Percentiles rank a stretch among this genome's conserved stretches.
Evolutionary conservation across 495 filamentous ascomycete species (phyloP).

Genomic region (Xylaria nigripes): DNA sequence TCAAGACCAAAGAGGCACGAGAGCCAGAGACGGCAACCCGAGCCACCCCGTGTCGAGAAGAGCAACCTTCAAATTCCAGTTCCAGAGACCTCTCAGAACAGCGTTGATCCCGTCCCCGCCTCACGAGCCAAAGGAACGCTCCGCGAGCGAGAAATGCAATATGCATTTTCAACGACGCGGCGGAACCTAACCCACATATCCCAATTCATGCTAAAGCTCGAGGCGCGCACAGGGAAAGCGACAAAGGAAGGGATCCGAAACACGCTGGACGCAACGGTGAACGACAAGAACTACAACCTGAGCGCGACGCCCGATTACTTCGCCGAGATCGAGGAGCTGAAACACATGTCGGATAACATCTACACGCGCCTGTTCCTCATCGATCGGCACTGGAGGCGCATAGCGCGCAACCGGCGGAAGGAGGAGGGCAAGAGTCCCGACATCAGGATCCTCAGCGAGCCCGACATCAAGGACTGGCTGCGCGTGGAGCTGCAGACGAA

Average conservation of each 20-base stretch:
- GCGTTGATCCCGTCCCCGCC: neutral
- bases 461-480: constrained; percentile 9
- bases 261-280: constrained; percentile 22
- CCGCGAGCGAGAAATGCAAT: constrained; percentile 10
- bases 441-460: constrained; percentile 14
- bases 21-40: too few species aligned
- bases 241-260: constrained; percentile 21
- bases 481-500: constrained; percentile 12
- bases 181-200: constrained; percentile 18
- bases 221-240: constrained; percentile 20
- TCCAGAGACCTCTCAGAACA: neutral
- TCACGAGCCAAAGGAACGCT: constrained; percentile 10
- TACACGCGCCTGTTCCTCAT: constrained; percentile 21
- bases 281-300: constrained; percentile 1
- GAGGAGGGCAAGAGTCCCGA: neutral
- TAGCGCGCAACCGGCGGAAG: constrained; percentile 1
- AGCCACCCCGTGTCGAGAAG: too few species aligned
- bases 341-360: constrained; percentile 11
- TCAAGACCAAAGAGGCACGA: too few species aligned
- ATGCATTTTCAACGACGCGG: constrained; percentile 12
- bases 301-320: neutral
- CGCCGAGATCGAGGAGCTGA: constrained; percentile 17
- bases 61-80: neutral
- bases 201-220: constrained; percentile 23
- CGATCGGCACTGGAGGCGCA: constrained; percentile 15